Base-by-base conservation (phyloP, 2,329 filamentous ascomycete species). In the Kalmusia sp. region DNA sequence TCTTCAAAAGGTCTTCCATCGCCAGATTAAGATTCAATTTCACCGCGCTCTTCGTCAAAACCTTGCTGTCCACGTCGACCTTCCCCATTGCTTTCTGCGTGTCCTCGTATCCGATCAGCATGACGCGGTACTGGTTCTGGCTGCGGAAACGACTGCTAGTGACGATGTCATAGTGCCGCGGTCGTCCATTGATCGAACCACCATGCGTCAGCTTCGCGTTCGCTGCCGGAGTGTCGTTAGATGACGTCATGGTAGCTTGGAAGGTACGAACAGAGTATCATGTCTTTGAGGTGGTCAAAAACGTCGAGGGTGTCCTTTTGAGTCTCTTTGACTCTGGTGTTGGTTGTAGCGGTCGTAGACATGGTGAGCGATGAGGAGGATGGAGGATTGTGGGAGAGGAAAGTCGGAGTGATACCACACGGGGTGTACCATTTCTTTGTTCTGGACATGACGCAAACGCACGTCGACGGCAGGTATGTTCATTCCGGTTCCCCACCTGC, bases 1-100 rank as follows among this genome's bases (percentile, higher is more conserved):
- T 56, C 45, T 40, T 54, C 43, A 57, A 38, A 17, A 57, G 27
- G n/a, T 59, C 57, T 21, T 59, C 57, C 52, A 58, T 56, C 6
- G 58, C 58, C 28, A 22, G 14, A 39, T 57, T 57, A 30, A 59
- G 33, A 38, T 31, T 57, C 45, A 47, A 30, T 21, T 57, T 59
- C 6, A 55, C 41, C 6, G 44, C 50, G 28, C 58, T 61, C 45
- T 27, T 51, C 7, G 4, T 30, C 40, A 61, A 21, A n/a, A 61
- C 49, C 49, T 59, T 61, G 17, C 51, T 52, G 6, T 49, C 56
- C 7, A 61, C 28, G 30, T 61, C 58, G 9, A 55, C 30, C 31
- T 57, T 59, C 9, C 58, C 58, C 5, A 30, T 17, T 1, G 28
- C 47, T 24, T 61, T 61, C 14, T 37, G 27, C 5, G 27, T 52